Evolutionary conservation across 176 grass and related monocot species (phyloP), one percentile per base, ranked within the genome.

Genomic region (Urochloa ruziziensis): DNA sequence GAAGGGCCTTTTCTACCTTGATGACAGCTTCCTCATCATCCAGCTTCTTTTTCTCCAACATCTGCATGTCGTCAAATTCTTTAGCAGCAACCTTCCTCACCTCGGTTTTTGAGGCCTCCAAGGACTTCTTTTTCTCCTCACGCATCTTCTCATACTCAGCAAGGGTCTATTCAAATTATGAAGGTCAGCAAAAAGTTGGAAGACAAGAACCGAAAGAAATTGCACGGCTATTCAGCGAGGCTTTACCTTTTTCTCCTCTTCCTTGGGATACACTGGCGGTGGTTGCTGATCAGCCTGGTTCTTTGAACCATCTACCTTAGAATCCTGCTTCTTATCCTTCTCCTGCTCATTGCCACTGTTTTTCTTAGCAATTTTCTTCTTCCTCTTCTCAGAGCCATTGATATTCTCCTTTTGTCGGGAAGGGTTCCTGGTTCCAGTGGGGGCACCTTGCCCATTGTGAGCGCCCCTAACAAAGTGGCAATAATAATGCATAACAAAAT

Each of bases 111-210:
- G 33, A 34, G 32, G 29, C 19, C 27, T 48, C 56, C 2, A 19
- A 58, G 40, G 71, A 21, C 66, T 91, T 88, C 51, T 52, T 61
- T 74, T 80, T 82, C 67, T 91, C 86, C 76, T 47, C 73, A 48
- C 10, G 69, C 29, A 76, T 18, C 68, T 76, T 94, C 67, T 94
- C 91, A 10, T 86, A 94, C 27, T 91, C 91, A 71, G 23, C 73
- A 82, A 94, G 88, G 23, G 88, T 83, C 48, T 84, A 46, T 33
- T 79, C 5, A 29, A 71, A 19, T 32, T 70, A 39, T n/a, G 27
- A 16, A 24, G 13, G 58, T 63, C 53, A 62, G 52, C 1, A 75
- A 59, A 7, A 15, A 60, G 18, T 5, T 33, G 0, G 5, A 1
- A 70, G 30, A 10, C 32, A 86, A 23, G 16, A 40, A 44, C 0